These are phyloP conservation scores for Raffaelea ambrosiae DNA, from an alignment of 2,329 filamentous ascomycete species.

Conservation along the genomic window DNA sequence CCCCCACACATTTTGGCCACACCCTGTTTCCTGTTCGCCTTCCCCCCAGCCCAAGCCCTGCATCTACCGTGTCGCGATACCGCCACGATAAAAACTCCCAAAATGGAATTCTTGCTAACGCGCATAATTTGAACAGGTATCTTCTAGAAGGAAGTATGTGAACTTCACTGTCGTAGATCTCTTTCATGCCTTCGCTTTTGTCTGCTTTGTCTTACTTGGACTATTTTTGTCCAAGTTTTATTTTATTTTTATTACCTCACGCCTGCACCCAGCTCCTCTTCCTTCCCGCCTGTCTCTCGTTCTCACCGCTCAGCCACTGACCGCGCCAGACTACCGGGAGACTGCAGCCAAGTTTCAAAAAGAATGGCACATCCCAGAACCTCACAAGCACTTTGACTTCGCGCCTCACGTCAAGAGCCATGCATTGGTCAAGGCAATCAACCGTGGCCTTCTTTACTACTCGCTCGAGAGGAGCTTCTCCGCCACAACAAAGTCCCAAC, in stretches of 20 bases:
- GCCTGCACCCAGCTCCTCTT: background rate
- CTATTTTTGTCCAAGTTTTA: background rate
- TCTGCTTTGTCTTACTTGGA: constrained; percentile 4
- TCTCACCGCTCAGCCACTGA: constrained; percentile 7
- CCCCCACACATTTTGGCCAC: background rate
- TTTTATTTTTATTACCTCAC: background rate
- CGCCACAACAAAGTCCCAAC: constrained; percentile 26
- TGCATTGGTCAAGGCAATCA: constrained; percentile 54
- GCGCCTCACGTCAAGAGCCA: constrained; percentile 57
- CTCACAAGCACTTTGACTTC: constrained; percentile 55
- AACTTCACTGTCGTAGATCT: constrained; percentile 5
- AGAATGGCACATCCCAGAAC: constrained; percentile 56
- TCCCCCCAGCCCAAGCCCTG: background rate
- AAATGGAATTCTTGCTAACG: constrained; percentile 6
- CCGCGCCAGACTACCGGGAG: constrained; percentile 53
- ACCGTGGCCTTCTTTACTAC: constrained; percentile 55
- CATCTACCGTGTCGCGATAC: too few species aligned
- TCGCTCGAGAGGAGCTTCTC: constrained; percentile 45
- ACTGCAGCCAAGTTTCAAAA: constrained; percentile 60
- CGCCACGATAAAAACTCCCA: too few species aligned
- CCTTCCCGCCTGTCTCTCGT: background rate
- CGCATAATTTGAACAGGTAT: constrained; percentile 33
- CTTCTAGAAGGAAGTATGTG: constrained; percentile 55
- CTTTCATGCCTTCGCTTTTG: constrained; percentile 9
- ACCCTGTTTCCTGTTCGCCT: background rate